Percentiles rank a stretch among this genome's conserved stretches.
Evolutionary conservation across 371 early-diverging fungal genomes (phyloP).

Genomic region (Mucor circinelloides): DNA sequence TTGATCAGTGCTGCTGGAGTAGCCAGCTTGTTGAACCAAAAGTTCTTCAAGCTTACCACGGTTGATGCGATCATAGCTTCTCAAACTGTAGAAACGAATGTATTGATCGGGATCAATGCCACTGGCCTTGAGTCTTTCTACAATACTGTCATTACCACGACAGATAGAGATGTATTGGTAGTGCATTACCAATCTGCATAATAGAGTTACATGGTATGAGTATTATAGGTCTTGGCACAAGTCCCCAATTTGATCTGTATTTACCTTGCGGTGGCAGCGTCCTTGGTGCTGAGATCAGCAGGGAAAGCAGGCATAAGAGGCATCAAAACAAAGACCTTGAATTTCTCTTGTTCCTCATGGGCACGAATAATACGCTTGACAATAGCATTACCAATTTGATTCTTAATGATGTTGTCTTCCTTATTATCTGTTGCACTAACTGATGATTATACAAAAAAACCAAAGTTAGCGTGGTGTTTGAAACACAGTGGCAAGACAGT

Average conservation of each 20-base stretch:
- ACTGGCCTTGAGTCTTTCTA: conserved; percentile 48
- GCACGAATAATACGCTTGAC: conserved; percentile 83
- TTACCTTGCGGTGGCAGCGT: conserved; percentile 76
- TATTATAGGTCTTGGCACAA: not conserved
- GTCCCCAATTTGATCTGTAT: not conserved
- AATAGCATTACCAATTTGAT: conserved; percentile 78
- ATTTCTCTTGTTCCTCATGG: conserved; percentile 66
- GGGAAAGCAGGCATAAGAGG: conserved; percentile 95
- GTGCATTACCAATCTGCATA: conserved; percentile 64
- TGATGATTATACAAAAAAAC: conserved; percentile 29
- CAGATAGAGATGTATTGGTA: conserved; percentile 78
- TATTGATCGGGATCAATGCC: conserved; percentile 69
- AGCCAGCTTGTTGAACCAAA: conserved; percentile 40
- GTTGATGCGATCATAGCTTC: conserved; percentile 68
- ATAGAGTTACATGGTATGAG: not conserved
- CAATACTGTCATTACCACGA: conserved; percentile 69
- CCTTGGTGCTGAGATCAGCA: conserved; percentile 75
- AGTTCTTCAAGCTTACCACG: conserved; percentile 39
- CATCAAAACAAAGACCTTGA: conserved; percentile 88
- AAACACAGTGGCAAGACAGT: not conserved
- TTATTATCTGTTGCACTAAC: conserved; percentile 67
- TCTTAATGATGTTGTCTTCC: conserved; percentile 62
- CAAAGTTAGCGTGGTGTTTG: not conserved
- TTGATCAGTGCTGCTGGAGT: conserved; percentile 21
- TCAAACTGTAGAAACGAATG: conserved; percentile 72